Percentiles rank a stretch among this genome's conserved stretches.
Evolutionary conservation across 164 flowering plant species (phyloP).

Genomic region (Berberis vulgaris): DNA sequence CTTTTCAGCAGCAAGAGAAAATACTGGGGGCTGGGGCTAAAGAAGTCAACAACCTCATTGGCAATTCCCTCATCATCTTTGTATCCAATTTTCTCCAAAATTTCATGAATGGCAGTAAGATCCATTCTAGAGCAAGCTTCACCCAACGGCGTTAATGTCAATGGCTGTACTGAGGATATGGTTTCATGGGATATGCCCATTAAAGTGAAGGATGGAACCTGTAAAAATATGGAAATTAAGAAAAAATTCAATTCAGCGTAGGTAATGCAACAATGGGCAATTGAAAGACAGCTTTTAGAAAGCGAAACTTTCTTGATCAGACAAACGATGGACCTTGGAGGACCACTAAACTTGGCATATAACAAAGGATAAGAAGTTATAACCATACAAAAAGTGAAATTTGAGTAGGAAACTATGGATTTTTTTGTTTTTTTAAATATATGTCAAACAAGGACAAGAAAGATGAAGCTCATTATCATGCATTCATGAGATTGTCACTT

Average conservation of each 20-base stretch:
- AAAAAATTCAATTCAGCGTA: background rate
- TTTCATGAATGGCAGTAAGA: constrained; percentile 84
- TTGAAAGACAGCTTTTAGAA: background rate
- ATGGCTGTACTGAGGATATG: constrained; percentile 27
- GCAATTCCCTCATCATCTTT: constrained; percentile 88
- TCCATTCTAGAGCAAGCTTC: constrained; percentile 86
- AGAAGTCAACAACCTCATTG: constrained; percentile 54
- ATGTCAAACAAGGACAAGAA: no score
- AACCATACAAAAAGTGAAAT: no score
- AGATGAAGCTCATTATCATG: no score
- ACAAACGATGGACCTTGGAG: no score
- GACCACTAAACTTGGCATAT: no score
- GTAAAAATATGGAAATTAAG: background rate
- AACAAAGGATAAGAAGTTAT: no score
- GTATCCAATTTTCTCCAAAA: constrained; percentile 78
- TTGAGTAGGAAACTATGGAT: no score
- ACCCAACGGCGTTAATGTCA: constrained; percentile 64
- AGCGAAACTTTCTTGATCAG: background rate
- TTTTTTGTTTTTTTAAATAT: no score
- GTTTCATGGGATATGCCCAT: constrained; percentile 53
- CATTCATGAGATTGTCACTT: no score
- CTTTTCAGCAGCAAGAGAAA: background rate
- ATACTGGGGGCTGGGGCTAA: background rate
- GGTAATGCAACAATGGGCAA: background rate
- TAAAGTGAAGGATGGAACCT: constrained; percentile 73